Percentiles rank a stretch among this genome's conserved stretches.
These are phyloP conservation scores for Schizosaccharomyces octosporus DNA, from an alignment of 805 yeast genomes.

Conservation along the genomic window DNA sequence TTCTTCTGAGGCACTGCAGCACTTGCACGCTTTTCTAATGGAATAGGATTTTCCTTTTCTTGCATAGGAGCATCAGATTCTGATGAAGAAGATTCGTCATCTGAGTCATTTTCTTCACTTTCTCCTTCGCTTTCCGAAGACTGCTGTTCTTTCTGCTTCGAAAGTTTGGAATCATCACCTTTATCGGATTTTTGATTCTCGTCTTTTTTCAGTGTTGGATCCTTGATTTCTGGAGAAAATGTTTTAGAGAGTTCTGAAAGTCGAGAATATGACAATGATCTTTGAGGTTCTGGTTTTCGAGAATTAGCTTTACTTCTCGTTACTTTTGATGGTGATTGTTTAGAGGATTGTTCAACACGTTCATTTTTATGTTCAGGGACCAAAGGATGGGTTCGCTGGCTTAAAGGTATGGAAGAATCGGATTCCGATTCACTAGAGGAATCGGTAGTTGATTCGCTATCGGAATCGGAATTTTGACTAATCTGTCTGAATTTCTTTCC, in stretches of 20 bases:
- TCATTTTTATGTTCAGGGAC: too few species aligned
- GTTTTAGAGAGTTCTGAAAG: neutral
- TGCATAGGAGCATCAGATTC: neutral
- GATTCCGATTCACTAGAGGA: neutral
- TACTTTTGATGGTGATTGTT: neutral
- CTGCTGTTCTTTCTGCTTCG: neutral
- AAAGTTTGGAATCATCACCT: neutral
- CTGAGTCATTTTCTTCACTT: conserved; percentile 1
- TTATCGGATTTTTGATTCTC: neutral
- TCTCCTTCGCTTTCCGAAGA: neutral
- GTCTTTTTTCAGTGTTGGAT: neutral
- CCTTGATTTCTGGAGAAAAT: neutral
- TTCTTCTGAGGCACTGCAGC: neutral
- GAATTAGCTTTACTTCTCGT: neutral
- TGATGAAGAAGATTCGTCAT: neutral
- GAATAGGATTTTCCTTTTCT: neutral
- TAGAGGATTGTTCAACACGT: too few species aligned
- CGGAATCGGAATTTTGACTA: neutral
- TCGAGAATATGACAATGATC: neutral
- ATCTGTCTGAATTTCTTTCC: neutral
- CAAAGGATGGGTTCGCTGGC: neutral
- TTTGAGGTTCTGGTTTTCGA: neutral
- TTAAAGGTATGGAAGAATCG: neutral
- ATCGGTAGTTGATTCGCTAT: neutral
- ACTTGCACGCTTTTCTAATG: neutral